Evolutionary conservation across 805 yeast genomes (phyloP), one percentile per base, ranked within the genome.

Genomic region (Wickerhamiella azymoides): DNA sequence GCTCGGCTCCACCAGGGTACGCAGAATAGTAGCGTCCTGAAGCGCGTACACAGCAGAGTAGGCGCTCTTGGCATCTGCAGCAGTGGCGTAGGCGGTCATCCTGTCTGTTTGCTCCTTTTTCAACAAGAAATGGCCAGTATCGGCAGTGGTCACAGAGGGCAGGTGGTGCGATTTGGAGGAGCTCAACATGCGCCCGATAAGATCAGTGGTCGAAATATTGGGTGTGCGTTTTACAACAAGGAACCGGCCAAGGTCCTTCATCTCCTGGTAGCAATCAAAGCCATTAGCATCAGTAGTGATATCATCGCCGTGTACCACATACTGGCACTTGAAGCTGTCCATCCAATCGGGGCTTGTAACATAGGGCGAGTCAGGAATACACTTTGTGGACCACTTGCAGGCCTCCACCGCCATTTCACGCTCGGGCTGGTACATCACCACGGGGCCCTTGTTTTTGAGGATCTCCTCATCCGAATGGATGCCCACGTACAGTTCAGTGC

Each of bases 271-370:
- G 57, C 96, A 85, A 64, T 92, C 98, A 47, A 84, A 79, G 2
- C 98, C 98, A 57, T 84, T 72, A 13, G 95, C 95, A 63, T 92
- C 97, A 1, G 96, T 83, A 21, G 96, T 92, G 53, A 92, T 85
- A 59, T 92, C 98, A 63, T 92, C 98, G 6, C 98, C 98, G 62
- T 92, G 98, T 10, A 92, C 95, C n/a, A 92, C 98, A 60, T 79
- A 92, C 57, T 76, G 64, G 66, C 98, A 92, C 6, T 73, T 74
- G 57, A 75, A 75, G 21, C 68, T 53, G 54, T 82, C 85, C 84
- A 86, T 73, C 44, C 84, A 80, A 36, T 65, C 66, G 1, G 94
- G 93, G 52, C 78, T 82, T 0, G 98, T 92, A 11, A 89, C 96
- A 59, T 92, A 92, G 1, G 98, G 98, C 0, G 97, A 96, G 51